A percentile compares a stretch with the other conserved stretches of the same genome.
Conservation (phyloP, 306 rosid species). For the Canavalia ensiformis region DNA sequence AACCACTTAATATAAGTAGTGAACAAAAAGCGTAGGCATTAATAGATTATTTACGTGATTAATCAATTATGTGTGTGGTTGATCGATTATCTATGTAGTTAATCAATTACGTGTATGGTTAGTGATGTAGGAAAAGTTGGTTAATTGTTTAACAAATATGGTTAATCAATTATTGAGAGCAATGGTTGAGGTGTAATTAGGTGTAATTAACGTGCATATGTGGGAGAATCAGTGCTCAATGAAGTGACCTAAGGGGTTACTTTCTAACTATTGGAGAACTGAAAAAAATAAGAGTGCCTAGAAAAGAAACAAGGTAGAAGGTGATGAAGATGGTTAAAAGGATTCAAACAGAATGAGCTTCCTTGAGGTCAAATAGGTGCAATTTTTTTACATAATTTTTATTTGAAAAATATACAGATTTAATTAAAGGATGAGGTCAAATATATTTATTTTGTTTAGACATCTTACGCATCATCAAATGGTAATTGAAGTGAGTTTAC, state of each 20-base stretch:
- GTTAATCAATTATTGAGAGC: too few relatives aligned
- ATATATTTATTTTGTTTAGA: constrained; percentile 5
- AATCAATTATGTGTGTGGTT: too few relatives aligned
- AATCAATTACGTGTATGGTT: too few relatives aligned
- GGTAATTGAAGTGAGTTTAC: not conserved
- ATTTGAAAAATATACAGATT: constrained; percentile 17
- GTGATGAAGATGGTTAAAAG: constrained; percentile 1
- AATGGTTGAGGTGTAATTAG: too few relatives aligned
- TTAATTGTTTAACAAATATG: too few relatives aligned
- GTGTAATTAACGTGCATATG: too few relatives aligned
- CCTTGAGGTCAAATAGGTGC: constrained; percentile 2
- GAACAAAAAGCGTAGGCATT: too few relatives aligned
- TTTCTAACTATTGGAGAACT: constrained; percentile 11
- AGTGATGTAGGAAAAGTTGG: too few relatives aligned
- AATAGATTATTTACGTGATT: too few relatives aligned
- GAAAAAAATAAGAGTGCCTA: not conserved
- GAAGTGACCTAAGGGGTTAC: not conserved
- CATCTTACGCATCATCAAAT: constrained; percentile 21
- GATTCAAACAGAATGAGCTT: constrained; percentile 25
- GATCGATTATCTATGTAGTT: too few relatives aligned
- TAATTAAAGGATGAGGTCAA: constrained; percentile 24
- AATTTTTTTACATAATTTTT: constrained; percentile 11
- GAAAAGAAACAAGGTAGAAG: constrained; percentile 7
- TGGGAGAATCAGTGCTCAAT: not conserved
- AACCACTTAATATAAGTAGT: too few relatives aligned